phyloP scores from a whole-genome alignment of 2,329 filamentous ascomycete species.

The Neopestalotiopsis sp. region DNA sequence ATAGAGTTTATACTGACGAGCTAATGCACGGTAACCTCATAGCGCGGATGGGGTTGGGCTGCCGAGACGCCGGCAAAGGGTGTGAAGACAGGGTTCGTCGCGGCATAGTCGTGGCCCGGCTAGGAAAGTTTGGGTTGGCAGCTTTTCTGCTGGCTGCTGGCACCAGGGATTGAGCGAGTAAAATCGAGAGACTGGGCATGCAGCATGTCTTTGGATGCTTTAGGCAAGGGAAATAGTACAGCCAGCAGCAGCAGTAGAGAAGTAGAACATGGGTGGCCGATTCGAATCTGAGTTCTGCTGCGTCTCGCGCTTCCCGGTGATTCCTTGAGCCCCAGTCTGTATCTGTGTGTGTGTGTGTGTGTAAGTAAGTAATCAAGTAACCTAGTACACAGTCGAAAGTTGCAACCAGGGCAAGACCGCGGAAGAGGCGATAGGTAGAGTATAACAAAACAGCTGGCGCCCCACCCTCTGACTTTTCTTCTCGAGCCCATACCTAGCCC shows the following conservation, averaged over 20 bases:
- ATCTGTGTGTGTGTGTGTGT: not conserved
- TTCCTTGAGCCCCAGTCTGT: not conserved
- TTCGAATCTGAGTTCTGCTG: not conserved
- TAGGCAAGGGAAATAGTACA: not conserved
- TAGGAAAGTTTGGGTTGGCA: slow-evolving; percentile 1
- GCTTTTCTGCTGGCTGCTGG: not conserved
- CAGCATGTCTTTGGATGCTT: not conserved
- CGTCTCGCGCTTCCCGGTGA: not conserved
- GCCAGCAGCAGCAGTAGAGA: not conserved
- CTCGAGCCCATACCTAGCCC: not conserved
- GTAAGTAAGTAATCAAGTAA: not conserved
- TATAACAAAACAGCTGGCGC: not conserved
- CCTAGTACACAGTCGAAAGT: not conserved
- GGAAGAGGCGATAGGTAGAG: not conserved
- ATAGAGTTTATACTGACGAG: not conserved
- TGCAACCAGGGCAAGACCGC: not conserved
- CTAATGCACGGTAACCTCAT: slow-evolving; percentile 11
- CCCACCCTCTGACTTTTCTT: not conserved
- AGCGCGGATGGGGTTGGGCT: not conserved
- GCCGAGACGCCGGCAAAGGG: slow-evolving; percentile 1
- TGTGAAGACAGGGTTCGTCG: not conserved
- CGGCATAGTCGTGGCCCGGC: slow-evolving; percentile 1
- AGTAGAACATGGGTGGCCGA: not conserved
- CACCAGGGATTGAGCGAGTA: not conserved
- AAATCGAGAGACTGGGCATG: not conserved